Base-by-base conservation (phyloP, 495 filamentous ascomycete genomes). In the Massariosphaeria phaeospora region DNA sequence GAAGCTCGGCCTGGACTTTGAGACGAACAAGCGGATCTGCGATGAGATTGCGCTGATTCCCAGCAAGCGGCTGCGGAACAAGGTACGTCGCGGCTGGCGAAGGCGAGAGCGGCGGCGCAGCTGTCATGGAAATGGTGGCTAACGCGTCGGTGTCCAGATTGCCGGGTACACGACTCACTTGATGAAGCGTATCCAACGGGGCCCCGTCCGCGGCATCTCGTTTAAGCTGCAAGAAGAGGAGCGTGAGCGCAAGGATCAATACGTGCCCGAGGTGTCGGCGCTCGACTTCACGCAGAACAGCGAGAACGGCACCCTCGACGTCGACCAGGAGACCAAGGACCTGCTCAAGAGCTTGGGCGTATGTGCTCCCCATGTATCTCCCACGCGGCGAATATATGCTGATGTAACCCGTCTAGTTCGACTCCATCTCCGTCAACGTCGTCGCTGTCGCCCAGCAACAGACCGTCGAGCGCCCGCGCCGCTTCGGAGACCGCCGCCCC, bases 191-290 rank as follows among this genome's bases (percentile, higher is more conserved):
- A 98, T 98, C 71, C 91, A 96, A 78, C 90, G 93, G 73, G 93
- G 93, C 40, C 93, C 93, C 59, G 93, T 98, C 75, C 93, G 93
- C 68, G 93, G 93, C 82, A 98, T 98, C 77, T 97, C 94, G 73
- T 98, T 98, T 89, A 98, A 97, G 84, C 85, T 98, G 48, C 93
- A 98, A 80, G 93, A 98, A 79, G 93, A 97, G 79, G 93, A 97
- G 82, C 86, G 93, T 79, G 93, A 98, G 80, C 84, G 93, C 70
- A 98, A 98, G 86, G 93, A 98, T 81, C 94, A 98, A 83, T 98
- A 96, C 78, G 93, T 98, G 58, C 94, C 94, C 63, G 93, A 98
- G 77, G 78, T 98, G 66, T 97, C 94, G 35, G 93, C 94, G 66
- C 87, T 98, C 70, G 94, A 97, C 80, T 93, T 95, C 78, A 84